phyloP scores from a whole-genome alignment of 2,329 filamentous ascomycete species.

The Lachnellula arida region DNA sequence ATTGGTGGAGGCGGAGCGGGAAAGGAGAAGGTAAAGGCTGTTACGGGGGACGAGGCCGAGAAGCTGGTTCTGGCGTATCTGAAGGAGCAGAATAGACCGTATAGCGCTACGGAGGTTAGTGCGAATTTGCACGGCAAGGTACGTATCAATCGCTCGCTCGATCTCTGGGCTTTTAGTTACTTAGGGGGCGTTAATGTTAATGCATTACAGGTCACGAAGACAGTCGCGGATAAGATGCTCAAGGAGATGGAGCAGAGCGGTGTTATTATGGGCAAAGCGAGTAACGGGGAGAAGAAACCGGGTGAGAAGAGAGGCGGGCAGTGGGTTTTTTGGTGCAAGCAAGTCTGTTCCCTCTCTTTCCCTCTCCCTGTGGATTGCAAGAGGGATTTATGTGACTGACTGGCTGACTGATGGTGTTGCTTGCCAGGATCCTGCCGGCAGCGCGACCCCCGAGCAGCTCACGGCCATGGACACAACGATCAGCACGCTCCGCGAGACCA shows the following conservation, averaged over 20 bases:
- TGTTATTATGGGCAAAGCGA: conserved; percentile 48
- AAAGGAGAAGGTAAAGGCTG: conserved; percentile 27
- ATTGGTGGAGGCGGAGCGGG: conserved; percentile 1
- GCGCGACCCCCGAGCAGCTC: conserved; percentile 43
- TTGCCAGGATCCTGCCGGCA: conserved; percentile 41
- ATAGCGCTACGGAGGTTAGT: conserved; percentile 49
- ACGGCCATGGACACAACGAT: conserved; percentile 46
- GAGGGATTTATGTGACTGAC: too few relatives aligned
- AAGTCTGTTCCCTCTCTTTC: conserved; percentile 20
- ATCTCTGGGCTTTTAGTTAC: neutral
- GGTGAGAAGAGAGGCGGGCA: conserved; percentile 29
- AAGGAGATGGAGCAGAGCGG: conserved; percentile 59
- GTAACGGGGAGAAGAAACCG: conserved; percentile 24
- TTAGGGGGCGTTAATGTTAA: too few relatives aligned
- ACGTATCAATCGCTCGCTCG: neutral
- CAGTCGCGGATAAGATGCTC: conserved; percentile 54
- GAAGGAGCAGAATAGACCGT: conserved; percentile 36
- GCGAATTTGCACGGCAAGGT: conserved; percentile 57
- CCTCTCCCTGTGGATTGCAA: neutral
- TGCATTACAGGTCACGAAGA: conserved; percentile 38
- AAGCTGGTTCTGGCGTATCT: conserved; percentile 35
- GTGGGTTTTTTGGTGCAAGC: conserved; percentile 32
- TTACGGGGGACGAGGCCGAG: conserved; percentile 31
- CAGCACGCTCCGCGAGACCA: conserved; percentile 37
- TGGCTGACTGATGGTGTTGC: neutral